Base-by-base conservation (phyloP, 192 early-diverging fungal genomes). In the Backusella westeae region DNA sequence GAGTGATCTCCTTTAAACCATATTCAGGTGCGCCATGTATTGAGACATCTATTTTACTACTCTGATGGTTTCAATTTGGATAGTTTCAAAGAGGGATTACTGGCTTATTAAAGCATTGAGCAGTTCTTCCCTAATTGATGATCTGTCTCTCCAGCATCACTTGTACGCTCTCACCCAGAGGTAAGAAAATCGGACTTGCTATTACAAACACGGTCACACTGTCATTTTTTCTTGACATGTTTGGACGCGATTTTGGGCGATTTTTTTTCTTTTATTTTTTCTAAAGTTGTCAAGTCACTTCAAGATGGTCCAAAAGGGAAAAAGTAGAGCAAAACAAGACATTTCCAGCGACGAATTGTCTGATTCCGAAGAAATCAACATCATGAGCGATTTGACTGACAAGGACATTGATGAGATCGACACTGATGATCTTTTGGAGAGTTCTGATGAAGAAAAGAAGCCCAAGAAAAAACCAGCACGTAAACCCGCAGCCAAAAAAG, bases 351-450 rank as follows among this genome's bases (percentile, higher is more conserved):
- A 29, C 1, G 53, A 74, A 23, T 4, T 23, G 26, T 72, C 70
- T 4, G 70, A 74, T 34, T 34, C 52, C 35, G 72, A 74, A 74
- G 56, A 74, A 12, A 74, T 38, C 41, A 63, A 63, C 12, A 29
- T 29, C 23, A 63, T 63, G 56, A 63, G 56, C 39, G 68, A 36
- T 10, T 15, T 21, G 23, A 49, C 29, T 17, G 66, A 10, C n/a
- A 32, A 38, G 6, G 46, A 69, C 5, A 59, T 76, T 36, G 75
- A 76, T 26, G 67, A 44, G 4, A 53, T 76, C 7, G 38, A 67
- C 34, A 76, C 75, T 17, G 75, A 76, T 34, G 75, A 76, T n/a
- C 46, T 76, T 9, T 34, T 76, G n/a, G 75, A 35, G 14, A 66
- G 67, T 10, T 70, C 75, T 8, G 78, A 79, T 14, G 69, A 65